These are phyloP conservation scores for Penicillium crustosum DNA, from an alignment of 2,329 filamentous ascomycete genomes.

Conservation along the genomic window DNA sequence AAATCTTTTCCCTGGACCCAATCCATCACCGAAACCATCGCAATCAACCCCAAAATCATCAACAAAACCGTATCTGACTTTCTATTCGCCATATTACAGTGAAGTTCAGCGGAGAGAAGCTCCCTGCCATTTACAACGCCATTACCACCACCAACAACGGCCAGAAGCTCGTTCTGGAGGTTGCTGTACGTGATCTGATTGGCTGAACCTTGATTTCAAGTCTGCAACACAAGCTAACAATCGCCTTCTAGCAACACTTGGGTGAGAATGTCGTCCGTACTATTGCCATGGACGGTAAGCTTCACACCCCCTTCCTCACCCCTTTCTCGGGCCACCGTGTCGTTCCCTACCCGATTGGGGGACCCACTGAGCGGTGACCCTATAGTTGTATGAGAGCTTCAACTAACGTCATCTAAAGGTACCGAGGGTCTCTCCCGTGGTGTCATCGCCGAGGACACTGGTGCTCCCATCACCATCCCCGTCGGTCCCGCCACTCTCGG, in stretches of 20 bases:
- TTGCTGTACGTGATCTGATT: constrained; percentile 68
- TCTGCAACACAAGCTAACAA: constrained; percentile 23
- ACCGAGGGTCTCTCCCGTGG: constrained; percentile 99
- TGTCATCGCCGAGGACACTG: constrained; percentile 79
- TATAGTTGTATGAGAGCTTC: constrained; percentile 6
- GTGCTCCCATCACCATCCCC: constrained; percentile 91
- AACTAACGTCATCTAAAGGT: constrained; percentile 57
- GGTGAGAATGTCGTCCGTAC: constrained; percentile 98
- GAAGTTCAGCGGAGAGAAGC: constrained; percentile 93
- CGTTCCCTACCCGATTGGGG: constrained; percentile 19
- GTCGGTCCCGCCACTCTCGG: constrained; percentile 91
- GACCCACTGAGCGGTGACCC: constrained; percentile 19
- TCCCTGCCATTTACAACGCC: constrained; percentile 97
- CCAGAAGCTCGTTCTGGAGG: constrained; percentile 93
- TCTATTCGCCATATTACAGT: constrained; percentile 56
- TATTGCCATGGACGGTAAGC: constrained; percentile 99
- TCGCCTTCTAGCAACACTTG: constrained; percentile 79
- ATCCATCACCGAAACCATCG: constrained; percentile 38
- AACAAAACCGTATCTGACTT: constrained; percentile 32
- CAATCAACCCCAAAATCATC: constrained; percentile 29
- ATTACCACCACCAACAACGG: constrained; percentile 87
- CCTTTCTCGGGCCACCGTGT: constrained; percentile 24
- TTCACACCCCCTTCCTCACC: constrained; percentile 11
- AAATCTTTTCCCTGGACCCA: constrained; percentile 46
- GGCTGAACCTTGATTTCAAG: constrained; percentile 20